phyloP scores from a whole-genome alignment of 106 monocot genomes.

The Allium sativum region DNA sequence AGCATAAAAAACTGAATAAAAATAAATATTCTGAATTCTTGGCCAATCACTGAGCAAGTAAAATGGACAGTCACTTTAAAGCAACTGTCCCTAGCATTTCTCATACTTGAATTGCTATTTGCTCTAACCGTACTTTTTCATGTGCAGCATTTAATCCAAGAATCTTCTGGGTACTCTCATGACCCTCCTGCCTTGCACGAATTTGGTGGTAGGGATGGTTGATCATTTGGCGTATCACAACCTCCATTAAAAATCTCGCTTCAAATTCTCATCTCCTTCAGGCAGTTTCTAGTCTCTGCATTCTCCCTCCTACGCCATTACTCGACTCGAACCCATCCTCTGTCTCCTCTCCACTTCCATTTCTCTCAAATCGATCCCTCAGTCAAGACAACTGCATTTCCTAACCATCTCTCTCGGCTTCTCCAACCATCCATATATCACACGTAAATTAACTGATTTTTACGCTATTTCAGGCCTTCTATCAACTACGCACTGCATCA shows the following conservation, averaged over 20 bases:
- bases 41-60: too few relatives aligned
- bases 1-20: too few relatives aligned
- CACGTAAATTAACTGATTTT: not conserved
- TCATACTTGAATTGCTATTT: too few relatives aligned
- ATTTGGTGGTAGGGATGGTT: too few relatives aligned
- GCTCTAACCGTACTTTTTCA: too few relatives aligned
- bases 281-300: slow-evolving; percentile 1
- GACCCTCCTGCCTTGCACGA: too few relatives aligned
- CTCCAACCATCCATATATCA: not conserved
- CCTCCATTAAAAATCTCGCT: slow-evolving; percentile 1
- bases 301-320: slow-evolving; percentile 8
- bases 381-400: not conserved
- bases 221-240: too few relatives aligned
- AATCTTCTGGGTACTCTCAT: too few relatives aligned
- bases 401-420: slow-evolving; percentile 6
- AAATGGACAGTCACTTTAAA: too few relatives aligned
- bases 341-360: slow-evolving; percentile 3
- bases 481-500: not conserved
- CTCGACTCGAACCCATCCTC: not conserved
- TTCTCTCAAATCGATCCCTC: not conserved
- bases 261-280: not conserved
- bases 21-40: too few relatives aligned
- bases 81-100: too few relatives aligned
- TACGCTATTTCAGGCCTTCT: slow-evolving; percentile 6
- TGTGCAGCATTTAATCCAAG: too few relatives aligned